A percentile compares a stretch with the other conserved stretches of the same genome.
Conservation (phyloP, 1,139 yeast species). For the Pichia sp. region DNA sequence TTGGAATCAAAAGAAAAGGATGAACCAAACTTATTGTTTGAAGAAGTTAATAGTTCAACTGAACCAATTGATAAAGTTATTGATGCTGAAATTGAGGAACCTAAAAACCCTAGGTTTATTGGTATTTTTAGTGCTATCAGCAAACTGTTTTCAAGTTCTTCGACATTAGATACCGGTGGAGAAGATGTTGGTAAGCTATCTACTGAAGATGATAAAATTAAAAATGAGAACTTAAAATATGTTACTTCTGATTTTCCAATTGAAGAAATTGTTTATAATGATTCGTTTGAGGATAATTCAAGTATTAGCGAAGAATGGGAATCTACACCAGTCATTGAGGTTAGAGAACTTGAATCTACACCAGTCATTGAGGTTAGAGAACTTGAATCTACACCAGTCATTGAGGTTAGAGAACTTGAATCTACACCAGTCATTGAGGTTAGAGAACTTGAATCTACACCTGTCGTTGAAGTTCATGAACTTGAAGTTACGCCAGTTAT, state of each 20-base stretch:
- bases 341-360: background rate
- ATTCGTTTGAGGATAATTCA: too few species aligned
- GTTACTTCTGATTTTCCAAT: background rate
- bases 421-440: background rate
- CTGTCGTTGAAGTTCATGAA: background rate
- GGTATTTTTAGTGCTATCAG: background rate
- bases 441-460: background rate
- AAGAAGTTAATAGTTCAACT: background rate
- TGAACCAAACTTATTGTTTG: background rate
- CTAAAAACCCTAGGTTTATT: background rate
- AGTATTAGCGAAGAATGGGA: background rate
- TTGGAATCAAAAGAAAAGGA: background rate
- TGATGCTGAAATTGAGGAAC: background rate
- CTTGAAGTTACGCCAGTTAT: background rate
- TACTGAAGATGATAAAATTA: background rate
- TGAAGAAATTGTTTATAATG: background rate
- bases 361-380: background rate
- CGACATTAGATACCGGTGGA: background rate
- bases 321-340: background rate
- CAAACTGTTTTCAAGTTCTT: background rate
- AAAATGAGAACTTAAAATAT: background rate
- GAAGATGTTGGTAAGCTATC: background rate
- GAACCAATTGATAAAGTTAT: background rate
- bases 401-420: background rate
- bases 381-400: background rate